A percentile compares a stretch with the other conserved stretches of the same genome.
phyloP scores from a whole-genome alignment of 495 filamentous ascomycete genomes.

The Collariella sp. region DNA sequence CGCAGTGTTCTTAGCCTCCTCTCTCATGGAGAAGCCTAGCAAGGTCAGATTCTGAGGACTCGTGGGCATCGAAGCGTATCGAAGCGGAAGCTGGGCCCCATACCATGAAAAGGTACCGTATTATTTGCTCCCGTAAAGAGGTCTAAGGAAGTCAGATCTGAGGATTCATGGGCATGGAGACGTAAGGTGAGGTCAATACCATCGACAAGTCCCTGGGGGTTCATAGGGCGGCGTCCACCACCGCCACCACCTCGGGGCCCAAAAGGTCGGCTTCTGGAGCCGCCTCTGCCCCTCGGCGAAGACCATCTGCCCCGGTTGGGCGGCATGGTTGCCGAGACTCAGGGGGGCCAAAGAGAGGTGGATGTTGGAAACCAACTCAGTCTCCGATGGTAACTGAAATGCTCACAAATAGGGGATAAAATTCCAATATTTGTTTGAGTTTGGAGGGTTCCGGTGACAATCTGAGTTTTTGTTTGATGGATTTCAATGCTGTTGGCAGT shows the following conservation, averaged over 20 bases:
- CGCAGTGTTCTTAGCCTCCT: slow-evolving; percentile 72
- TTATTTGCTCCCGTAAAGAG: slow-evolving; percentile 61
- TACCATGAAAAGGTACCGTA: too few species aligned
- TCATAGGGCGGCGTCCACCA: slow-evolving; percentile 1
- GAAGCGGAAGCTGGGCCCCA: too few species aligned
- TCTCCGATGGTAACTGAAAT: too few species aligned
- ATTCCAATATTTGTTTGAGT: too few species aligned
- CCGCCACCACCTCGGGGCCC: not conserved
- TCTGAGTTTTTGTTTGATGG: too few species aligned
- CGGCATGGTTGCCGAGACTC: slow-evolving; percentile 9
- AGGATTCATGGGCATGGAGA: too few species aligned
- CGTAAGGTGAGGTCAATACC: too few species aligned
- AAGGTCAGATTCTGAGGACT: slow-evolving; percentile 12
- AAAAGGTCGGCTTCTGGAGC: slow-evolving; percentile 2
- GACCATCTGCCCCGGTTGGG: slow-evolving; percentile 17
- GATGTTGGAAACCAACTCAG: not conserved
- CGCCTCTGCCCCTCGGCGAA: slow-evolving; percentile 1
- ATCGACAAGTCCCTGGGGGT: not conserved
- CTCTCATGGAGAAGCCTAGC: slow-evolving; percentile 53
- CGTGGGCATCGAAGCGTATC: not conserved
- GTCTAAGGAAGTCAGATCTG: slow-evolving; percentile 23
- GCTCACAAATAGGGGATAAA: too few species aligned
- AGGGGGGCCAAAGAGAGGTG: not conserved
- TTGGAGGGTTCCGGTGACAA: too few species aligned
- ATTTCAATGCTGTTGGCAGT: too few species aligned